These are phyloP conservation scores for Globisporangium abappressorium DNA, from an alignment of 352 stramenopile genomes.

Conservation along the genomic window DNA sequence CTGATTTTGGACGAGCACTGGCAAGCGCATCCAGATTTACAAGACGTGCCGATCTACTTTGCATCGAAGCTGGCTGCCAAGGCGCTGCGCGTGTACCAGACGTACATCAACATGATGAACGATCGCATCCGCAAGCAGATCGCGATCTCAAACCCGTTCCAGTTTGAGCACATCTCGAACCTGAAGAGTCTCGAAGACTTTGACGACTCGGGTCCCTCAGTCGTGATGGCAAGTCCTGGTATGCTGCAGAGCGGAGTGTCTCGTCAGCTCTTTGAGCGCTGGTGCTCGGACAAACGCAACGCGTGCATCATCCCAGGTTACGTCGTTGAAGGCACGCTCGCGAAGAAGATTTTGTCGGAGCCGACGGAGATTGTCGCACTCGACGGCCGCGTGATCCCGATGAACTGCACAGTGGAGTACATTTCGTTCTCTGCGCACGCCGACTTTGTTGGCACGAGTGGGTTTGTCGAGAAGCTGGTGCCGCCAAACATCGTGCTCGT, in stretches of 20 bases:
- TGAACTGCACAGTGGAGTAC: constrained; percentile 96
- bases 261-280: constrained; percentile 97
- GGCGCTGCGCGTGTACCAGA: constrained; percentile 98
- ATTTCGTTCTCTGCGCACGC: constrained; percentile 98
- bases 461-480: constrained; percentile 94
- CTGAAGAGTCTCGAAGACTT: constrained; percentile 97
- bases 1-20: constrained; percentile 99
- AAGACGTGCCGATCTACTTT: constrained; percentile 99
- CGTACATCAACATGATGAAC: constrained; percentile 99
- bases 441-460: constrained; percentile 96
- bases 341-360: constrained; percentile 96
- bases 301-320: constrained; percentile 99
- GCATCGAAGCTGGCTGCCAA: constrained; percentile 95
- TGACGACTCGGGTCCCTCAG: constrained; percentile 95
- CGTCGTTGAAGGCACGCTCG: constrained; percentile 97
- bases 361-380: constrained; percentile 94
- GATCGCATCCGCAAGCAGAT: constrained; percentile 96
- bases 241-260: constrained; percentile 99
- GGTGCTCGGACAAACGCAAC: constrained; percentile 98
- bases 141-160: constrained; percentile 97
- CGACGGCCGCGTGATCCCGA: constrained; percentile 91
- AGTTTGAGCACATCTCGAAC: constrained; percentile 97
- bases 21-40: constrained; percentile 91
- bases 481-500: constrained; percentile 95
- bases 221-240: constrained; percentile 98